Percentiles rank a stretch among this genome's conserved stretches.
phyloP scores from a whole-genome alignment of 768 basidiomycete genomes.

The Termitomyces sp. region DNA sequence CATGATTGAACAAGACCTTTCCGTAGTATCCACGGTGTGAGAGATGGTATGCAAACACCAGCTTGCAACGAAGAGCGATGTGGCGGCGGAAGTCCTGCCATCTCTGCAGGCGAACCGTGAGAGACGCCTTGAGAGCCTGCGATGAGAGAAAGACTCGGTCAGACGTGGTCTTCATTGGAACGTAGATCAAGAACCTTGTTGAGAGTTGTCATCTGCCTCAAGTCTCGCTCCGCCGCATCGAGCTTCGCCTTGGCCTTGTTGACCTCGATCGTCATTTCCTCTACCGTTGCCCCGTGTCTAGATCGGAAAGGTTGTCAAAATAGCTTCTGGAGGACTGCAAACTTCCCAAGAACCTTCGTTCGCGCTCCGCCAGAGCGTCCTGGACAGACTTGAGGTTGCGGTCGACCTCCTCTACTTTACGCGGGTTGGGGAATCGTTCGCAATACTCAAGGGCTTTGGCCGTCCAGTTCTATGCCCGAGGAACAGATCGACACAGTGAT shows the following conservation, averaged over 20 bases:
- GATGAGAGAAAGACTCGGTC: background rate
- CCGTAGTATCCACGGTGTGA: slow-evolving; percentile 86
- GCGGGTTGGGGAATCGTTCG: slow-evolving; percentile 47
- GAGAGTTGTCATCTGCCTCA: slow-evolving; percentile 56
- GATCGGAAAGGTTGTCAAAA: background rate
- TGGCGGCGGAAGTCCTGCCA: slow-evolving; percentile 89
- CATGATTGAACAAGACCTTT: slow-evolving; percentile 84
- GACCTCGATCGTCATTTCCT: slow-evolving; percentile 69
- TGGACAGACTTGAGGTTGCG: slow-evolving; percentile 58
- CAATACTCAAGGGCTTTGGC: slow-evolving; percentile 59
- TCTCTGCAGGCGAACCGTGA: slow-evolving; percentile 55
- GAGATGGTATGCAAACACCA: slow-evolving; percentile 77
- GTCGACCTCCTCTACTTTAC: slow-evolving; percentile 50
- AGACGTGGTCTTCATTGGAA: background rate
- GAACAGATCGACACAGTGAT: background rate
- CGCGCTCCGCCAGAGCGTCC: slow-evolving; percentile 59
- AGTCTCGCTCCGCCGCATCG: slow-evolving; percentile 53
- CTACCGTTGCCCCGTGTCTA: slow-evolving; percentile 73
- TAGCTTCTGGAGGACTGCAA: background rate
- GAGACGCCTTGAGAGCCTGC: slow-evolving; percentile 63
- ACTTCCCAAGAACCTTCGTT: slow-evolving; percentile 41
- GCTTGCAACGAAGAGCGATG: slow-evolving; percentile 83
- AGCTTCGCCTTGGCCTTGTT: slow-evolving; percentile 56
- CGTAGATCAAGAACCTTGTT: slow-evolving; percentile 50
- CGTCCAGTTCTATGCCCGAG: slow-evolving; percentile 49